phyloP scores from a whole-genome alignment of 208 protist genomes.

The Trypanosoma theileri region DNA sequence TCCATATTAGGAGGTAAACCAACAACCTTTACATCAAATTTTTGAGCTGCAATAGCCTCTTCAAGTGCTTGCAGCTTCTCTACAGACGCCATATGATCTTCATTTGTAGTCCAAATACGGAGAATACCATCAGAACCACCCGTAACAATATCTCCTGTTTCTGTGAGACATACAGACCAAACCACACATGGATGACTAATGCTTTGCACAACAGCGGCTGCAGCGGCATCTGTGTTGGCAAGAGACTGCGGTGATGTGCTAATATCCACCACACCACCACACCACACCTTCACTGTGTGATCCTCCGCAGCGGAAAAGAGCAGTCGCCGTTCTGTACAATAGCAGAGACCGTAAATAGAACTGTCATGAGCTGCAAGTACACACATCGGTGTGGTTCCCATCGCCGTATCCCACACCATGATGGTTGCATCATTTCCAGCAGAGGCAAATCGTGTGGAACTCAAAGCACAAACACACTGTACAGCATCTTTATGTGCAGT shows the following conservation, averaged over 20 bases:
- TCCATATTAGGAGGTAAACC: conserved; percentile 39
- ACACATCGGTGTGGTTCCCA: conserved; percentile 1
- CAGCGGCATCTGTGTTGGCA: conserved; percentile 17
- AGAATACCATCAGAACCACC: conserved; percentile 85
- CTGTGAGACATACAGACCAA: conserved; percentile 77
- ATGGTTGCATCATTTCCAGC: conserved; percentile 66
- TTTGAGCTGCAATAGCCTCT: conserved; percentile 48
- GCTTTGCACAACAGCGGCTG: conserved; percentile 49
- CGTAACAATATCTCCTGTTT: conserved; percentile 66
- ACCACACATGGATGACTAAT: conserved; percentile 88
- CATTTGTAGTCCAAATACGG: conserved; percentile 85
- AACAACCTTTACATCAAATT: conserved; percentile 55
- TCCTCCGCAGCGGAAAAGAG: conserved; percentile 89
- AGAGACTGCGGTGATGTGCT: background rate
- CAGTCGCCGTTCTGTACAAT: conserved; percentile 38
- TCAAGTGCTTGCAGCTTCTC: conserved; percentile 67
- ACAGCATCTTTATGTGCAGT: conserved; percentile 64
- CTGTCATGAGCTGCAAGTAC: conserved; percentile 58
- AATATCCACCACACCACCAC: background rate
- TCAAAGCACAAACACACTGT: conserved; percentile 59
- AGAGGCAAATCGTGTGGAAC: conserved; percentile 51
- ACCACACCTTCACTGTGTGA: conserved; percentile 81
- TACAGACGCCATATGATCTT: conserved; percentile 47
- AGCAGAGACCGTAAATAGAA: conserved; percentile 70
- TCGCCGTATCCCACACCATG: conserved; percentile 43